Evolutionary conservation across 441 rosid genomes (phyloP).

Genomic region (Cnidoscolus chayamansa): DNA sequence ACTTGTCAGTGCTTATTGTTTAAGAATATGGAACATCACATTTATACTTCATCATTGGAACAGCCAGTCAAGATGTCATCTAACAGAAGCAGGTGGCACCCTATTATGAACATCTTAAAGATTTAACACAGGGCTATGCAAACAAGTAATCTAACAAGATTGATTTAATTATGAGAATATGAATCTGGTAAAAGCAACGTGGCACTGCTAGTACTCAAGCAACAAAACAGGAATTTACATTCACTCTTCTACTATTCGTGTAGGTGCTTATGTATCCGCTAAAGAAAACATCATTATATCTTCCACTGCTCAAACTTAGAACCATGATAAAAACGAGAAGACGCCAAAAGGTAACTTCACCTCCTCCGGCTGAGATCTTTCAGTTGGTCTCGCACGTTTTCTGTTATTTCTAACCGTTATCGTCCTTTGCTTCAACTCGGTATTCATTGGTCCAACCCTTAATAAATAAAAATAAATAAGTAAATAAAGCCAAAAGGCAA

Average conservation of each 20-base stretch:
- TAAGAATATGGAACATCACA: conserved; percentile 2
- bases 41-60: neutral
- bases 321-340: neutral
- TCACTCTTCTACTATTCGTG: neutral
- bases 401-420: conserved; percentile 28
- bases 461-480: conserved; percentile 12
- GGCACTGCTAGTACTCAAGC: neutral
- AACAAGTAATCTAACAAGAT: neutral
- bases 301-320: neutral
- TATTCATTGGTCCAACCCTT: conserved; percentile 72
- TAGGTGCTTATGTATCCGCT: neutral
- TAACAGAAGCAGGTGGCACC: too few species aligned
- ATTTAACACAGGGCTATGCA: neutral
- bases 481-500: neutral
- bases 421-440: conserved; percentile 51
- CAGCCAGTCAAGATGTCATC: neutral
- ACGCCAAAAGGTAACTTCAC: conserved; percentile 27
- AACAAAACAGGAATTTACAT: neutral
- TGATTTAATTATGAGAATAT: neutral
- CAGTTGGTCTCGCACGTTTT: conserved; percentile 43
- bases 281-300: neutral
- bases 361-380: conserved; percentile 53
- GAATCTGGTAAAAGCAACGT: neutral
- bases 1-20: conserved; percentile 2
- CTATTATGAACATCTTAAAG: neutral